Evolutionary conservation across 768 basidiomycete species (phyloP).

Genomic region (Macrocybe gigantea): DNA sequence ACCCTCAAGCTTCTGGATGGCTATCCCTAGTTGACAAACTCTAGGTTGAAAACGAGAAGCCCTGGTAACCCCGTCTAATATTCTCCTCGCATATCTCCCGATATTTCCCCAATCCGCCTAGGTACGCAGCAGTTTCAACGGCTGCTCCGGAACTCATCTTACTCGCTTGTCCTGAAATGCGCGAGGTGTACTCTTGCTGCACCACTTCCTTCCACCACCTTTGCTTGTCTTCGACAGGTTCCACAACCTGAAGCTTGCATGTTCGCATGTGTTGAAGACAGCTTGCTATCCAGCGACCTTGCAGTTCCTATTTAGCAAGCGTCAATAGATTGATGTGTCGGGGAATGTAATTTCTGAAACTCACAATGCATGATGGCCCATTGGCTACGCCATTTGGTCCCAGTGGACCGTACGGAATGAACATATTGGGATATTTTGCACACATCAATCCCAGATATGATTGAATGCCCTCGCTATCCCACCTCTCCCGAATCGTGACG

Average conservation of each 20-base stretch:
- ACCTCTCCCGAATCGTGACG: conserved; percentile 6
- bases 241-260: not conserved
- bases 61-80: too few relatives aligned
- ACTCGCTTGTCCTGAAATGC: too few relatives aligned
- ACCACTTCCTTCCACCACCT: too few relatives aligned
- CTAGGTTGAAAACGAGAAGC: too few relatives aligned
- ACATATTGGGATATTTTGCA: conserved; percentile 12
- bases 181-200: too few relatives aligned
- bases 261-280: conserved; percentile 8
- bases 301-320: conserved; percentile 6
- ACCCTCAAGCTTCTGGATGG: too few relatives aligned
- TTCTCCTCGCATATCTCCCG: too few relatives aligned
- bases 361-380: conserved; percentile 9
- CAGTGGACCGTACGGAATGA: conserved; percentile 10
- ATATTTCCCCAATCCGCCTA: too few relatives aligned
- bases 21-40: too few relatives aligned
- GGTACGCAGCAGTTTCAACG: too few relatives aligned
- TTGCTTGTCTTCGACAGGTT: not conserved
- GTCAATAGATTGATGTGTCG: not conserved
- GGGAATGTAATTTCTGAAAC: not conserved
- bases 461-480: conserved; percentile 4
- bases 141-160: too few relatives aligned
- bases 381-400: conserved; percentile 9
- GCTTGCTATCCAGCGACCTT: conserved; percentile 10
- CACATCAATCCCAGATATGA: conserved; percentile 9